These are phyloP conservation scores for Hericium erinaceus DNA, from an alignment of 768 basidiomycete genomes.

Conservation along the genomic window DNA sequence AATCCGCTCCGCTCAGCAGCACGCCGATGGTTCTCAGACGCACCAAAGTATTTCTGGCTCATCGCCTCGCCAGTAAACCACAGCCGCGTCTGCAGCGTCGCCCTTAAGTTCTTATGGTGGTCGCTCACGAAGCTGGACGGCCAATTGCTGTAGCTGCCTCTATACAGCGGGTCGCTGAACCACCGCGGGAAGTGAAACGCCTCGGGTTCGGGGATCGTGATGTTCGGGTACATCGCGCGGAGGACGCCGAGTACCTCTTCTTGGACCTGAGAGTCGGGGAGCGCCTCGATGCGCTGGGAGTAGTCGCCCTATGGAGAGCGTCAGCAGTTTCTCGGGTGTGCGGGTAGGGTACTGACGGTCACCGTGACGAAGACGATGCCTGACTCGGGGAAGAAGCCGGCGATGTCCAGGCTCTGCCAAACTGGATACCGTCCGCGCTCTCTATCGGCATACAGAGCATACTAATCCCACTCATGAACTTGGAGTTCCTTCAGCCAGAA, in stretches of 20 bases:
- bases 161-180: constrained; percentile 40
- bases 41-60: constrained; percentile 48
- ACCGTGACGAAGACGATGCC: constrained; percentile 47
- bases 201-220: constrained; percentile 42
- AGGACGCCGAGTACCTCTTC: constrained; percentile 48
- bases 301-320: constrained; percentile 42
- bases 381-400: constrained; percentile 50
- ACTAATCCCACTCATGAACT: constrained; percentile 20
- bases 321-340: not conserved
- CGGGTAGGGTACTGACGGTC: constrained; percentile 22
- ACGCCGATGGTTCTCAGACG: constrained; percentile 11
- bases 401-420: constrained; percentile 57
- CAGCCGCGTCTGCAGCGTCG: constrained; percentile 38
- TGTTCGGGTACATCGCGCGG: constrained; percentile 48
- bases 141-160: constrained; percentile 65
- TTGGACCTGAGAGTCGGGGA: constrained; percentile 38
- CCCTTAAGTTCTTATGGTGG: constrained; percentile 48
- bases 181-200: constrained; percentile 50
- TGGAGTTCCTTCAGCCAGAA: not conserved
- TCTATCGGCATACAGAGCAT: constrained; percentile 47
- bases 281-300: constrained; percentile 46
- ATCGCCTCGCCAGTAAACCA: constrained; percentile 62
- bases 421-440: constrained; percentile 56
- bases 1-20: no score
- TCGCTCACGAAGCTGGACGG: constrained; percentile 47